Conservation (phyloP, 169 alveolate species). For the Cryptosporidium ubiquitum region DNA sequence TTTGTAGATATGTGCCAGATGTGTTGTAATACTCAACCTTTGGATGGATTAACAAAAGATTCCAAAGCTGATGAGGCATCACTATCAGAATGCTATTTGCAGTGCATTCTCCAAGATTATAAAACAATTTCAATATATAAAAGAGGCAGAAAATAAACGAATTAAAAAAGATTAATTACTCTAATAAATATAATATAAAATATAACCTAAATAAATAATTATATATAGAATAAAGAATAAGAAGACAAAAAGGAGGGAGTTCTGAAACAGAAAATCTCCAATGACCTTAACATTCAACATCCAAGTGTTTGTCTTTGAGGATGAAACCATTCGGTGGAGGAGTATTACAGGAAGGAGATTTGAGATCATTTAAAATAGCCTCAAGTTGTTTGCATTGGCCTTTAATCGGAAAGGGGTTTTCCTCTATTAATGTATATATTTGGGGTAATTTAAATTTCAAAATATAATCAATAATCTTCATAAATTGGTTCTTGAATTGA, state of each 20-base stretch:
- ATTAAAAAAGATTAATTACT: conserved; percentile 5
- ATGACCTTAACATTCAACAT: conserved; percentile 40
- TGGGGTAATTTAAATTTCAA: conserved; percentile 32
- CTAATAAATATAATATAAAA: neutral
- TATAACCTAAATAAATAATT: conserved; percentile 3
- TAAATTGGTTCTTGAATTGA: conserved; percentile 28
- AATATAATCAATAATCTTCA: conserved; percentile 52
- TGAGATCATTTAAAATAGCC: conserved; percentile 23
- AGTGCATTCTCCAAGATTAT: conserved; percentile 57
- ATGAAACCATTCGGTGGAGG: conserved; percentile 64
- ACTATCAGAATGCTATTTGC: conserved; percentile 59
- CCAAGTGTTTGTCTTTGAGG: conserved; percentile 57
- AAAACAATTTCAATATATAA: conserved; percentile 27
- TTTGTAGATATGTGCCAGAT: conserved; percentile 70
- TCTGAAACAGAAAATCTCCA: neutral
- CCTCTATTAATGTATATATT: neutral
- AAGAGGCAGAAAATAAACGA: neutral
- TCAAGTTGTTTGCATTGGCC: conserved; percentile 54
- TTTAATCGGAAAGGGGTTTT: conserved; percentile 53
- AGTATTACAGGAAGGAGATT: neutral
- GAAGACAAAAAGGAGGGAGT: neutral
- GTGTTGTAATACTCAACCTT: conserved; percentile 72
- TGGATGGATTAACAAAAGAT: neutral
- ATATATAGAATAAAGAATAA: conserved; percentile 1
- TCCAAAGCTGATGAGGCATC: conserved; percentile 58